These are phyloP conservation scores for Metschnikowia chrysomelidarum DNA, from an alignment of 805 yeast species.

Conservation along the genomic window DNA sequence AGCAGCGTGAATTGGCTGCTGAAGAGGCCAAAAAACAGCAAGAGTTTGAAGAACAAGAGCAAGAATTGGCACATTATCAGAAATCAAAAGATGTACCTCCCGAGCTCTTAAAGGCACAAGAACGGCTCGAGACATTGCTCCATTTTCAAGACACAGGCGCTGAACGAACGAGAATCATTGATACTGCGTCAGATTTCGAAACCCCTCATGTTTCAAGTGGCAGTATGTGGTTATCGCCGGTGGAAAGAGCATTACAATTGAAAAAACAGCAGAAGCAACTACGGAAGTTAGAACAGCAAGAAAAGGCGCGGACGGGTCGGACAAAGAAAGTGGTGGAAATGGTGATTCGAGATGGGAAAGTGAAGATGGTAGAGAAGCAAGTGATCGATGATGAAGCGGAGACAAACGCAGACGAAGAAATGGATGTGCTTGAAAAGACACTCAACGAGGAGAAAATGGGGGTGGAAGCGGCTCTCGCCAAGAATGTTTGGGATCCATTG, in stretches of 20 bases:
- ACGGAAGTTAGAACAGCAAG: conserved; percentile 60
- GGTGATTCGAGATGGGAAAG: conserved; percentile 79
- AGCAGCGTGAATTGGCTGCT: conserved; percentile 23
- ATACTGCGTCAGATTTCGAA: conserved; percentile 87
- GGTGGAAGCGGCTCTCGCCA: conserved; percentile 31
- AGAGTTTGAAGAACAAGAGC: conserved; percentile 39
- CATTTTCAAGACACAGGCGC: conserved; percentile 84
- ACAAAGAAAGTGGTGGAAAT: conserved; percentile 75
- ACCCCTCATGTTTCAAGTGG: conserved; percentile 46
- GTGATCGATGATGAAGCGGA: conserved; percentile 21
- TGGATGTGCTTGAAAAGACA: conserved; percentile 36
- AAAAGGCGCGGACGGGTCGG: conserved; percentile 57
- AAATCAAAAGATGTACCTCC: conserved; percentile 45
- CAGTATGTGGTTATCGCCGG: conserved; percentile 80
- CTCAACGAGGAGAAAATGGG: conserved; percentile 23
- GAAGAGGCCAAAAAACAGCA: conserved; percentile 23
- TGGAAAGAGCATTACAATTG: conserved; percentile 83
- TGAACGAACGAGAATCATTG: conserved; percentile 89
- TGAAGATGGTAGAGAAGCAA: conserved; percentile 53
- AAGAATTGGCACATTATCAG: conserved; percentile 45
- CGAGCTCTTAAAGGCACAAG: conserved; percentile 67
- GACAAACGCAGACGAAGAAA: conserved; percentile 29
- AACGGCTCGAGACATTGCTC: conserved; percentile 67
- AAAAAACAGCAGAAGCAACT: conserved; percentile 80
- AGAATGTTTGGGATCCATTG: conserved; percentile 59